These are phyloP conservation scores for Cordyceps javanica DNA, from an alignment of 2,329 filamentous ascomycete genomes.

Conservation along the genomic window DNA sequence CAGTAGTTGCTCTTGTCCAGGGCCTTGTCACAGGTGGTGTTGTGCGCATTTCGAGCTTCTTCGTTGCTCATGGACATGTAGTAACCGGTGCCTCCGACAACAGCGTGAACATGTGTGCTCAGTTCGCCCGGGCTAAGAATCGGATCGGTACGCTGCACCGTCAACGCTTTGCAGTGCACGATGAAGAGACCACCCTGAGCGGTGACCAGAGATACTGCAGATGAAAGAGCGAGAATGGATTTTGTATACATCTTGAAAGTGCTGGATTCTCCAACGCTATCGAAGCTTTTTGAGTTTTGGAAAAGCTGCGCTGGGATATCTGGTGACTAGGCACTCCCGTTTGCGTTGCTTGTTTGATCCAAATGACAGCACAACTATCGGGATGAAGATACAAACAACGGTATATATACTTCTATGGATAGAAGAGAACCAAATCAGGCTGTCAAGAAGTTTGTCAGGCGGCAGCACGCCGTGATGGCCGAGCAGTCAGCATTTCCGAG, in stretches of 20 bases:
- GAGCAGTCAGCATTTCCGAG: not conserved
- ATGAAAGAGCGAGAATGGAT: not conserved
- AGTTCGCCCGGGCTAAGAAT: slow-evolving; percentile 49
- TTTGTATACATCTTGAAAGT: not conserved
- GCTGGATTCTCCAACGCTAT: not conserved
- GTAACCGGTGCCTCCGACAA: slow-evolving; percentile 59
- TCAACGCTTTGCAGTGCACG: slow-evolving; percentile 22
- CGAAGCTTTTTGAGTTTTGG: not conserved
- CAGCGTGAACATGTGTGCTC: slow-evolving; percentile 52
- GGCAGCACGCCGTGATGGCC: not conserved
- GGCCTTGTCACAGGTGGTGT: slow-evolving; percentile 58
- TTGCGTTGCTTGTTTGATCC: not conserved
- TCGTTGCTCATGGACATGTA: slow-evolving; percentile 46
- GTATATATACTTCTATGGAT: not conserved
- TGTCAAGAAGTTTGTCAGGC: not conserved
- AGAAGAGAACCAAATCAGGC: not conserved
- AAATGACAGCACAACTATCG: not conserved
- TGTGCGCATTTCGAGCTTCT: slow-evolving; percentile 45
- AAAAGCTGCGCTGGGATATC: no score
- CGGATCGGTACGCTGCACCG: slow-evolving; percentile 48
- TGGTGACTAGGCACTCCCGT: not conserved
- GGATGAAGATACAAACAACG: not conserved
- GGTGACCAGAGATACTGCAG: not conserved
- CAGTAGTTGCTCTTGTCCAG: slow-evolving; percentile 63
- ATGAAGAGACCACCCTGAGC: slow-evolving; percentile 18